Evolutionary conservation across 257 asterid species (phyloP).

Genomic region (Solanum boliviense): DNA sequence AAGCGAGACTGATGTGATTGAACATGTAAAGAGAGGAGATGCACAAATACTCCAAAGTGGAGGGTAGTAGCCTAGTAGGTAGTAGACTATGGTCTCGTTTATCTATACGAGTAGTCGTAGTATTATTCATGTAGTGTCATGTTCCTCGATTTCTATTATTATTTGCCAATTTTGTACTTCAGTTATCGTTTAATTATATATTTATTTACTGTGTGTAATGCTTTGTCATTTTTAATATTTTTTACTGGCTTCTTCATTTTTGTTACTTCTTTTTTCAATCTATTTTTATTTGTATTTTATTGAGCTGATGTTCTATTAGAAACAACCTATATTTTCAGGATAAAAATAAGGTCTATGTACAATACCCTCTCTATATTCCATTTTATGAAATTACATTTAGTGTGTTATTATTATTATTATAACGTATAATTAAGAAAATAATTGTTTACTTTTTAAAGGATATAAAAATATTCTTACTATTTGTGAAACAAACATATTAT

Average conservation of each 20-base stretch:
- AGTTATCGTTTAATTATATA: too few species aligned
- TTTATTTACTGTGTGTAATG: too few species aligned
- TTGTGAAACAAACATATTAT: neutral
- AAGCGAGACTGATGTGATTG: neutral
- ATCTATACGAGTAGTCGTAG: too few species aligned
- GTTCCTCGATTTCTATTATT: neutral
- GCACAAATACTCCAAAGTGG: too few species aligned
- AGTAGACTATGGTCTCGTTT: neutral
- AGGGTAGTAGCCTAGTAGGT: neutral
- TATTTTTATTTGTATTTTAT: neutral
- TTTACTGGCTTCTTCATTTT: neutral
- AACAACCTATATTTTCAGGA: rapidly evolving
- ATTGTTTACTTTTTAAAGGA: neutral
- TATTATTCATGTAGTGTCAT: neutral
- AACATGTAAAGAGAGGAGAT: neutral
- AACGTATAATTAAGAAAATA: neutral
- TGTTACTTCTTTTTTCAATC: too few species aligned
- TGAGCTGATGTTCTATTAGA: neutral
- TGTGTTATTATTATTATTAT: too few species aligned
- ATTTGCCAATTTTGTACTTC: too few species aligned
- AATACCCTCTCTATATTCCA: neutral
- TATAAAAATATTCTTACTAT: neutral
- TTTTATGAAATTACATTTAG: too few species aligned
- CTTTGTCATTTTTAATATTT: too few species aligned
- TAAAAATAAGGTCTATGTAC: too few species aligned